Percentiles rank a stretch among this genome's conserved stretches.
phyloP scores from a whole-genome alignment of 169 alveolate genomes.

The Pseudocohnilembus persalinus region DNA sequence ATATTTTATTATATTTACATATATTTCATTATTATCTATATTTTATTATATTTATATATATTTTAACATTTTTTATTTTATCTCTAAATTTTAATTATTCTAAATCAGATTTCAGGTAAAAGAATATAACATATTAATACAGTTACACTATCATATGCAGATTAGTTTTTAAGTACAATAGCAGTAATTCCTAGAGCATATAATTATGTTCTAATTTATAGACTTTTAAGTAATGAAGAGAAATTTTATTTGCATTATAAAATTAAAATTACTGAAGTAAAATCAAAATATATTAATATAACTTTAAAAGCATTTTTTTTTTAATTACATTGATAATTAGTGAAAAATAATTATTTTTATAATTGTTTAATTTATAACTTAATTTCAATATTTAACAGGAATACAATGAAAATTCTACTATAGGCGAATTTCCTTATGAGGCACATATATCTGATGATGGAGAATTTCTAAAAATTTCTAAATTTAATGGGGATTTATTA shows the following conservation, averaged over 20 bases:
- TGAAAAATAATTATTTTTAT: background rate
- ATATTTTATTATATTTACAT: too few species aligned
- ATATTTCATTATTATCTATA: too few species aligned
- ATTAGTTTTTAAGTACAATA: conserved; percentile 6
- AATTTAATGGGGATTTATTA: conserved; percentile 35
- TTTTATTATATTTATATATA: too few species aligned
- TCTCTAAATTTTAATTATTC: background rate
- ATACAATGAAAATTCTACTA: background rate
- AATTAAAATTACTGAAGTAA: conserved; percentile 18
- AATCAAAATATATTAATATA: background rate
- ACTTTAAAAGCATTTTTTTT: too few species aligned
- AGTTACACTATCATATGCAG: conserved; percentile 7
- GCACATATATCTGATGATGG: conserved; percentile 21
- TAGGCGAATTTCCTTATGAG: conserved; percentile 33
- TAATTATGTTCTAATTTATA: conserved; percentile 26
- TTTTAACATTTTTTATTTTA: too few species aligned
- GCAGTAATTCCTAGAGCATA: conserved; percentile 25
- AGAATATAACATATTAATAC: conserved; percentile 25
- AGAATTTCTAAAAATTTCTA: conserved; percentile 21
- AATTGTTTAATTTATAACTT: background rate
- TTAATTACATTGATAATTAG: too few species aligned
- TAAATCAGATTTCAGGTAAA: background rate
- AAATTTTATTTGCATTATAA: conserved; percentile 28
- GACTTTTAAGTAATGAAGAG: conserved; percentile 23
- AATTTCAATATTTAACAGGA: background rate